Evolutionary conservation across 352 stramenopile genomes (phyloP).

Genomic region (Globisporangium parvum): DNA sequence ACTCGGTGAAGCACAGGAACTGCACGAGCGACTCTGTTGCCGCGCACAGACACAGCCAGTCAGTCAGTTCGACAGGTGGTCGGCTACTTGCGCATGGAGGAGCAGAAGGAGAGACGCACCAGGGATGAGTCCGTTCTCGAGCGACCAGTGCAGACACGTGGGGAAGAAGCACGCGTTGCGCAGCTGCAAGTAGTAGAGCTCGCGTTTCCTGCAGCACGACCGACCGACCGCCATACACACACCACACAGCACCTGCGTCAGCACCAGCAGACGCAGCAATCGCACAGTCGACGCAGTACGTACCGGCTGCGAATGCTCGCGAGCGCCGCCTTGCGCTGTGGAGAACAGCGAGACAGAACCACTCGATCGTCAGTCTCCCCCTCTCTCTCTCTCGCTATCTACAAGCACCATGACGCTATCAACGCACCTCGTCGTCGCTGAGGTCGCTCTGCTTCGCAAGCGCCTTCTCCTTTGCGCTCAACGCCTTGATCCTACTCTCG

Average conservation of each 20-base stretch:
- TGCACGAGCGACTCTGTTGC: conserved; percentile 55
- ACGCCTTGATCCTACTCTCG: conserved; percentile 42
- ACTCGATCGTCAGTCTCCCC: conserved; percentile 3
- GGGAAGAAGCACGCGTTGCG: conserved; percentile 80
- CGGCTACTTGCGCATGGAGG: background rate
- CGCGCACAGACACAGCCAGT: background rate
- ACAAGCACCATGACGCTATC: background rate
- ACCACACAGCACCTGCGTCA: too few relatives aligned
- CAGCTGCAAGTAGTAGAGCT: conserved; percentile 75
- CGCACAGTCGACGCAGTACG: background rate
- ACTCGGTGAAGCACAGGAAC: conserved; percentile 66
- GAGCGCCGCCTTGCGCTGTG: conserved; percentile 33
- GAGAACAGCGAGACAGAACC: conserved; percentile 3
- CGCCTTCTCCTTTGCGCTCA: conserved; percentile 55
- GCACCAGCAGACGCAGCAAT: background rate
- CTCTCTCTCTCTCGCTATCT: background rate
- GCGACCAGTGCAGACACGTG: conserved; percentile 78
- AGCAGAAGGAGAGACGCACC: conserved; percentile 22
- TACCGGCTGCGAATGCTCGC: conserved; percentile 44
- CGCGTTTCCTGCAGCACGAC: conserved; percentile 33
- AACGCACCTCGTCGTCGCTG: conserved; percentile 41
- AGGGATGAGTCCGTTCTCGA: conserved; percentile 60
- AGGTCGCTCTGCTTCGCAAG: conserved; percentile 44
- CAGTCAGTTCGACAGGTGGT: background rate
- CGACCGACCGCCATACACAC: background rate